Conservation (phyloP, 2,329 filamentous ascomycete genomes). For the Botryotinia calthae region DNA sequence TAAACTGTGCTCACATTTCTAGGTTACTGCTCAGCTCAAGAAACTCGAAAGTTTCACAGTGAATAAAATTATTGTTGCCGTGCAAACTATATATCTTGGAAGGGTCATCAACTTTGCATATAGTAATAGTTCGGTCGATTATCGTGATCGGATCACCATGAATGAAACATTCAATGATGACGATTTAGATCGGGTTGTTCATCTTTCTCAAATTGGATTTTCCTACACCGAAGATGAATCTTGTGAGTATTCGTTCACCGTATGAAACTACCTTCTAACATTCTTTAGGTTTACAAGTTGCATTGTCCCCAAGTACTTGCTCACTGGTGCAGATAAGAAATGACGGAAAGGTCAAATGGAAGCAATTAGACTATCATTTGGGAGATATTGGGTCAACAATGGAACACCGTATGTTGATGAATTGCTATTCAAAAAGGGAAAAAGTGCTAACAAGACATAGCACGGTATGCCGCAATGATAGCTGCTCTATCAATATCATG, state of each 20-base stretch:
- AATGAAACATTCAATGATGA: conserved; percentile 62
- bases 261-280: conserved; percentile 10
- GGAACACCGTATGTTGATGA: conserved; percentile 47
- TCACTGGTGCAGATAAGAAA: conserved; percentile 58
- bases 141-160: conserved; percentile 74
- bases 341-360: conserved; percentile 59
- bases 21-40: conserved; percentile 52
- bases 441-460: conserved; percentile 40
- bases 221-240: conserved; percentile 63
- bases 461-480: conserved; percentile 55
- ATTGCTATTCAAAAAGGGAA: conserved; percentile 1
- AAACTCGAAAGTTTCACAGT: conserved; percentile 66
- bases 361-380: conserved; percentile 50
- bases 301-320: conserved; percentile 58
- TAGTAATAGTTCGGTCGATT: conserved; percentile 78
- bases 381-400: conserved; percentile 49
- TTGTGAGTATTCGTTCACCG: conserved; percentile 47
- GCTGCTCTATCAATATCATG: conserved; percentile 58
- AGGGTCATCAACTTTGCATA: conserved; percentile 70
- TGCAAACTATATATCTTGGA: conserved; percentile 67
- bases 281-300: conserved; percentile 54
- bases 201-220: conserved; percentile 76
- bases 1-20: conserved; percentile 19
- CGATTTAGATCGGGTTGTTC: conserved; percentile 64
- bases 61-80: conserved; percentile 67